Base-by-base conservation (phyloP, 176 grass and related monocot species). In the Carex pumila region DNA sequence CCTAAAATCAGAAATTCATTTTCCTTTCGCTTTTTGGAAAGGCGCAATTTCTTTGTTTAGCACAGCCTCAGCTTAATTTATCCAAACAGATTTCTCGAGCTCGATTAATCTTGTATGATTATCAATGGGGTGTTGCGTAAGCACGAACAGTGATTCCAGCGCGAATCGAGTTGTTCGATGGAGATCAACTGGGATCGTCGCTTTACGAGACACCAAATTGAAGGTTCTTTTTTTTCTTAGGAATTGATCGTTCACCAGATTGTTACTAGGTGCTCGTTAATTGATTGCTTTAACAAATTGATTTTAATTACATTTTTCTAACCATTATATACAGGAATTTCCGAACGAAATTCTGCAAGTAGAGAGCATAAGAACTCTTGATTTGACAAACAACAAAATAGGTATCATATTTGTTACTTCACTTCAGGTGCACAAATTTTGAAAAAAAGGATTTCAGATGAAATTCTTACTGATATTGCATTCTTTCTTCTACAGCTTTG, bases 301-400 rank as follows among this genome's bases (percentile, higher is more conserved):
- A 71, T 47, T 12, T 18, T 15, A 65, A 37, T 18, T 70, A 8
- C 32, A 85, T 80, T 73, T 71, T 87, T 41, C 66, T 55, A 61
- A 55, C 66, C 70, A 53, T 90, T 57, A 50, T 73, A 79, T 72
- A 31, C 90, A 89, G 88, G 90, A 85, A 85, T 87, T 98, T 50
- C 93, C 96, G 70, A 83, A 90, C 89, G 96, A 98, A 89, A 83
- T 98, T 89, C 66, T 95, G 64, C 83, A 92, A 81, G 91, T 98
- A 67, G 96, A 90, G 12, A 95, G 84, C 83, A 77, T 98, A 85
- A 94, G 96, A 79, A 95, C 87, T 54, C 93, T 98, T 77, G 96
- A 98, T 90, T 88, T 98, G 78, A 98, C 96, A 67, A 98, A 98
- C 85, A 98, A 98, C 83, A 98, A 88, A 83, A 91, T 98, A 92